phyloP scores from a whole-genome alignment of 176 grass and related monocot genomes.

The Phoenix dactylifera region DNA sequence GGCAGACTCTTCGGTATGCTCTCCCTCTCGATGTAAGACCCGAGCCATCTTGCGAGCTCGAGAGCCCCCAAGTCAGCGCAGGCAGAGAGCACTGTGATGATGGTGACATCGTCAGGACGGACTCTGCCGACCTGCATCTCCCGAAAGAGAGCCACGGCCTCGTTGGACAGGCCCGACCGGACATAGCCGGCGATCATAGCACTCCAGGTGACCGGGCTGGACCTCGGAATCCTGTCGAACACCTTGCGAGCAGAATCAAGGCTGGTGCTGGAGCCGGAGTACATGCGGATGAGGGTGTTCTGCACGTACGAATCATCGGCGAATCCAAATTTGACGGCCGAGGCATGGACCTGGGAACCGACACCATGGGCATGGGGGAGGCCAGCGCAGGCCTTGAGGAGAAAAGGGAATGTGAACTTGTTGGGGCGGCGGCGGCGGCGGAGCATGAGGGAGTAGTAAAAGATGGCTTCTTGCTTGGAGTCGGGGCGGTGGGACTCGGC shows the following conservation, averaged over 20 bases:
- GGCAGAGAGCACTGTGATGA: conserved; percentile 39
- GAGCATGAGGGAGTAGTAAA: conserved; percentile 19
- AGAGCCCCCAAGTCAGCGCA: conserved; percentile 53
- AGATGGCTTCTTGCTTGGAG: neutral
- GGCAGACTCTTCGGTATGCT: conserved; percentile 28
- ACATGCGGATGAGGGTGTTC: conserved; percentile 25
- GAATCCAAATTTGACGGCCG: conserved; percentile 11
- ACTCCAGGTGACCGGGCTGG: conserved; percentile 54
- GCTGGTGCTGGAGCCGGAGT: neutral
- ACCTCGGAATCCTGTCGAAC: conserved; percentile 47
- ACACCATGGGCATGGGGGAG: neutral
- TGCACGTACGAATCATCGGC: conserved; percentile 5
- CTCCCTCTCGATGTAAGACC: conserved; percentile 31
- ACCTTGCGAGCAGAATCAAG: conserved; percentile 35
- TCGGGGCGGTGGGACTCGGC: conserved; percentile 14
- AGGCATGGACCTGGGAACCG: conserved; percentile 16
- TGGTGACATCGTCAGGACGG: conserved; percentile 33
- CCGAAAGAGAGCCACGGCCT: conserved; percentile 42
- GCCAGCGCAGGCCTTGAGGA: conserved; percentile 21
- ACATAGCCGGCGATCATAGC: conserved; percentile 68
- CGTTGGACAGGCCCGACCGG: conserved; percentile 29
- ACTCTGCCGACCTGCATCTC: conserved; percentile 44
- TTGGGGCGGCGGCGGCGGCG: conserved; percentile 5
- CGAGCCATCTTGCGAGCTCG: conserved; percentile 53
- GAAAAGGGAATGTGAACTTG: conserved; percentile 27